Evolutionary conservation across 129 eudicot species (phyloP).

Genomic region (Flaveria robusta): DNA sequence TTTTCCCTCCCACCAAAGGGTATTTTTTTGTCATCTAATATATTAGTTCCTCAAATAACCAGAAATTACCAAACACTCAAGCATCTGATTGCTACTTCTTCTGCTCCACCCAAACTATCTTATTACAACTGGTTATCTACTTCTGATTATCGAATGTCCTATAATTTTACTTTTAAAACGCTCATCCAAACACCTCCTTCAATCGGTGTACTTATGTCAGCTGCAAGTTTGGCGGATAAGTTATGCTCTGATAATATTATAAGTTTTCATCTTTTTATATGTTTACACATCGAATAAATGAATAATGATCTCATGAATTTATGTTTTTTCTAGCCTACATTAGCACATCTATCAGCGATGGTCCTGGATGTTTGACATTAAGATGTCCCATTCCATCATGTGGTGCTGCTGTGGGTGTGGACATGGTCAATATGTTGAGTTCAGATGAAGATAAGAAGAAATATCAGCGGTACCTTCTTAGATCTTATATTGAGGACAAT

Average conservation of each 20-base stretch:
- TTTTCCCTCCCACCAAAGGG: background rate
- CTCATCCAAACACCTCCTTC: background rate
- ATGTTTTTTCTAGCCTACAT: slow-evolving; percentile 56
- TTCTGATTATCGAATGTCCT: background rate
- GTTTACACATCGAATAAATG: slow-evolving; percentile 16
- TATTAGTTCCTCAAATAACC: background rate
- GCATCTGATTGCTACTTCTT: background rate
- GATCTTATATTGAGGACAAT: slow-evolving; percentile 91
- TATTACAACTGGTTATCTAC: background rate
- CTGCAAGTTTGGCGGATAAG: background rate
- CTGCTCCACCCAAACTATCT: background rate
- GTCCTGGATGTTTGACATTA: slow-evolving; percentile 86
- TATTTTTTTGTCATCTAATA: background rate
- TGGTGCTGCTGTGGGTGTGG: slow-evolving; percentile 72
- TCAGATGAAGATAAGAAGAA: slow-evolving; percentile 70
- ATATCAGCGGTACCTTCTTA: slow-evolving; percentile 81
- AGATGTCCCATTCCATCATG: slow-evolving; percentile 88
- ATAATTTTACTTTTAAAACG: background rate
- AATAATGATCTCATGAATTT: background rate
- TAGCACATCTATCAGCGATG: slow-evolving; percentile 76
- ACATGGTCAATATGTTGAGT: slow-evolving; percentile 60
- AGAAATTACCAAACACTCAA: background rate
- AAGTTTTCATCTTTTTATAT: slow-evolving; percentile 12
- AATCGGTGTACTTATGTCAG: background rate
- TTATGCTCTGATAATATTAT: background rate